Conservation (phyloP, 768 basidiomycete genomes). For the Tylopilus plumbeoviolaceoides region DNA sequence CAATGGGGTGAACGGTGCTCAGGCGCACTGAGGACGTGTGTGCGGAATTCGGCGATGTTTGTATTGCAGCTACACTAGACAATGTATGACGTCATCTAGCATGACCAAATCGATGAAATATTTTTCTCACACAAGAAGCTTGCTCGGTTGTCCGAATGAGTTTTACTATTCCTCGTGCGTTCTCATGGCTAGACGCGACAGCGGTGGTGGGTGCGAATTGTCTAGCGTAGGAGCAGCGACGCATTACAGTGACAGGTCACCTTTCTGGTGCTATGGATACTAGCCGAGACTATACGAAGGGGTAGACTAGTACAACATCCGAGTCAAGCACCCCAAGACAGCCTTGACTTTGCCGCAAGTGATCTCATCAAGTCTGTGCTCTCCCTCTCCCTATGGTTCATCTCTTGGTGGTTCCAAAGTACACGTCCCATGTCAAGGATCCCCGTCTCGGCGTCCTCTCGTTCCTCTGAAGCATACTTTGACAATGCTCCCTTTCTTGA, state of each 20-base stretch:
- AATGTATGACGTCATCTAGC: slow-evolving; percentile 7
- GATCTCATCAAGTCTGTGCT: slow-evolving; percentile 18
- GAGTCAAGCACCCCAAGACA: too few relatives aligned
- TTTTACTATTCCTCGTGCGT: not conserved
- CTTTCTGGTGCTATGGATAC: slow-evolving; percentile 14
- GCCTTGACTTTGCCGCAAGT: slow-evolving; percentile 16
- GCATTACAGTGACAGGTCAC: slow-evolving; percentile 5
- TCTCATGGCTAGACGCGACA: not conserved
- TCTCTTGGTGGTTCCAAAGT: slow-evolving; percentile 1
- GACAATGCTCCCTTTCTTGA: slow-evolving; percentile 8
- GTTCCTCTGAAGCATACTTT: slow-evolving; percentile 5
- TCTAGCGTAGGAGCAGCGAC: not conserved
- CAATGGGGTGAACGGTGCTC: slow-evolving; percentile 20
- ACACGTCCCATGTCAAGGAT: too few relatives aligned
- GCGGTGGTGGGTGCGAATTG: slow-evolving; percentile 7
- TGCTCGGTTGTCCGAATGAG: not conserved
- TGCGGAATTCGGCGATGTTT: not conserved
- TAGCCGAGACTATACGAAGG: slow-evolving; percentile 10
- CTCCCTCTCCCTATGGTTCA: slow-evolving; percentile 16
- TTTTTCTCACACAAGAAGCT: not conserved
- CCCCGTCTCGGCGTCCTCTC: not conserved
- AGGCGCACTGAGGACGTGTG: not conserved
- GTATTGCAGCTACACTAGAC: not conserved
- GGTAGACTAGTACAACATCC: not conserved
- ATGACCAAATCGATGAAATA: not conserved